Evolutionary conservation across 2,329 filamentous ascomycete genomes (phyloP), one percentile per base, ranked within the genome.

Genomic region (Penicillium sp.): DNA sequence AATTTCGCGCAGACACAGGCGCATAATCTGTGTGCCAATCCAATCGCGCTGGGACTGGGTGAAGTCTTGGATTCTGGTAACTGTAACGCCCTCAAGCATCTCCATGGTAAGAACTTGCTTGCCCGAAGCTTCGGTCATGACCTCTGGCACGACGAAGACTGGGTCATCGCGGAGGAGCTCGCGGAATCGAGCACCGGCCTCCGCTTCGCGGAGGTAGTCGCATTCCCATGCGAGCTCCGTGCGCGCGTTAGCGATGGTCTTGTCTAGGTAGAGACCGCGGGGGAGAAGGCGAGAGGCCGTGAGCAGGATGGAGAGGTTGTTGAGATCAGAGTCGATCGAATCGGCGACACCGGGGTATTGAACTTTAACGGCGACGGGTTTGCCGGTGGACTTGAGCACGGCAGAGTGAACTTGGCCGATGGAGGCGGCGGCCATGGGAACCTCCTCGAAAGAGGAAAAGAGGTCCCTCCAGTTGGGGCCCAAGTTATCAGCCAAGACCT

Each of bases 361-460:
- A 8, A 99, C 87, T 73, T 99, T 99, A 66, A 99, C 92, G 3
- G 94, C 94, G 0, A 99, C 94, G 36, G 81, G 79, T 58, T 86
- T 80, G 32, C 87, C 87, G 33, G 82, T 91, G 3, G 87, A 87
- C 62, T 86, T 88, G 17, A 99, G 79, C 0, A 86, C 84, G 2
- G 91, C 94, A 53, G 86, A 86, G 74, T 99, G 94, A 0, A 99
- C 94, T 69, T 99, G 94, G 0, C 95, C 94, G 51, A 99, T 99
- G 0, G 94, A 97, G 3, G 94, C 94, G 1, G 94, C 94, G 1
- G 95, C 94, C 52, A 99, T 90, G 1, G 94, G 94, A 53, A 87
- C 87, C 59, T 97, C 94, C 33, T 96, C 89, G 63, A 99, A 99
- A 4, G 86, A 84, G 17, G 79, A 80, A 64, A 93, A 99, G 1